Conservation (phyloP, 2,329 filamentous ascomycete species). For the Lachnellula suecica region DNA sequence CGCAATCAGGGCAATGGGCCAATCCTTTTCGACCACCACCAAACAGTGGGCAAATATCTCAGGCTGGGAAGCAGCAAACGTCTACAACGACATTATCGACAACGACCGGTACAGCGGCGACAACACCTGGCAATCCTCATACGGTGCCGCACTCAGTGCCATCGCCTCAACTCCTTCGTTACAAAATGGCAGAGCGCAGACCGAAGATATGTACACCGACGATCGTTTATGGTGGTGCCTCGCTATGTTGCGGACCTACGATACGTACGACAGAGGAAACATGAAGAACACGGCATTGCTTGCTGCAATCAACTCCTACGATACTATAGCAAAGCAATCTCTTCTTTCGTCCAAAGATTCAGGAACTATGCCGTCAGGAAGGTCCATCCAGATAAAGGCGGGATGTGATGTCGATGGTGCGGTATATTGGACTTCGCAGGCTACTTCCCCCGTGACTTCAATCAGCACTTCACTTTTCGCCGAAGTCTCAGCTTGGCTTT, state of each 20-base stretch:
- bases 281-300: slow-evolving; percentile 2
- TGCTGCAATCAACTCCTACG: slow-evolving; percentile 7
- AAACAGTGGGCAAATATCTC: slow-evolving; percentile 8
- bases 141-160: slow-evolving; percentile 3
- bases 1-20: slow-evolving; percentile 8
- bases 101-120: slow-evolving; percentile 5
- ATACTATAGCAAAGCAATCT: slow-evolving; percentile 10
- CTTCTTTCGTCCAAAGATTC: slow-evolving; percentile 9
- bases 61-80: slow-evolving; percentile 16
- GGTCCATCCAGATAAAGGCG: slow-evolving; percentile 7
- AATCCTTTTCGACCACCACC: slow-evolving; percentile 4
- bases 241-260: slow-evolving; percentile 13
- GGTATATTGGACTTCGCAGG: slow-evolving; percentile 12
- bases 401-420: slow-evolving; percentile 14
- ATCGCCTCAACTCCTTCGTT: slow-evolving; percentile 2
- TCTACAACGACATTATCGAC: slow-evolving; percentile 17
- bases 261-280: slow-evolving; percentile 7
- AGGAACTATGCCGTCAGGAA: slow-evolving; percentile 9
- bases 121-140: not conserved
- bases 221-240: slow-evolving; percentile 19
- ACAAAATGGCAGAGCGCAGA: not conserved
- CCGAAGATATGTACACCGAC: slow-evolving; percentile 14
- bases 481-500: slow-evolving; percentile 12
- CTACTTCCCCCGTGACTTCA: slow-evolving; percentile 8
- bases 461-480: slow-evolving; percentile 16